Evolutionary conservation across 495 filamentous ascomycete species (phyloP).

Genomic region (Aspergillus conjunctus): DNA sequence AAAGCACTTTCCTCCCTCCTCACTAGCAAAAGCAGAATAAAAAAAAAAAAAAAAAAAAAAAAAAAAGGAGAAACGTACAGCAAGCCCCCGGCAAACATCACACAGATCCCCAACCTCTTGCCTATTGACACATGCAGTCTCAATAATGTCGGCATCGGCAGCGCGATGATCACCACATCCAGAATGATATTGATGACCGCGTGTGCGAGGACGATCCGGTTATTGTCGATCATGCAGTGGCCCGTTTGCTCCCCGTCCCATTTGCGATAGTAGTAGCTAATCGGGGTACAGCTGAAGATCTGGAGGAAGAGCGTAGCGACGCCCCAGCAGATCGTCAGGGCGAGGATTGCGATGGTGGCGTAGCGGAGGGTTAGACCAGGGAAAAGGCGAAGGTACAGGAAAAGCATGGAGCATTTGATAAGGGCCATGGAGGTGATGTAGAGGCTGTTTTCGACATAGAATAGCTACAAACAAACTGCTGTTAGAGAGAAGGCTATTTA

Average conservation of each 20-base stretch:
- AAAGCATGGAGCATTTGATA: constrained; percentile 25
- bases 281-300: constrained; percentile 39
- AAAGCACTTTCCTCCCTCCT: background rate
- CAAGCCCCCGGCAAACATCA: constrained; percentile 30
- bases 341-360: constrained; percentile 26
- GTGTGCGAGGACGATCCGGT: constrained; percentile 30
- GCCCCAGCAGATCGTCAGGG: constrained; percentile 34
- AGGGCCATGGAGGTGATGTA: constrained; percentile 23
- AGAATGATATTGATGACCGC: constrained; percentile 44
- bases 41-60: no score
- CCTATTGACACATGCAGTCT: constrained; percentile 22
- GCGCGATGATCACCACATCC: constrained; percentile 45
- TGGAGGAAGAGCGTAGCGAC: constrained; percentile 32
- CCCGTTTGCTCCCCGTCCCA: constrained; percentile 39
- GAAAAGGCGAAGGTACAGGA: constrained; percentile 39
- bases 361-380: constrained; percentile 27
- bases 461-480: constrained; percentile 10
- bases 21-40: no score
- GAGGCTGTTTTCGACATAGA: constrained; percentile 22
- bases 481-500: background rate
- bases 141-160: constrained; percentile 33
- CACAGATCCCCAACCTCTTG: constrained; percentile 25
- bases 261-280: constrained; percentile 35
- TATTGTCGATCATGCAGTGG: constrained; percentile 35
- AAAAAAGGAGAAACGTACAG: constrained; percentile 20